Evolutionary conservation across 2,329 filamentous ascomycete genomes (phyloP), one percentile per base, ranked within the genome.

Genomic region (Phialemonium atrogriseum): DNA sequence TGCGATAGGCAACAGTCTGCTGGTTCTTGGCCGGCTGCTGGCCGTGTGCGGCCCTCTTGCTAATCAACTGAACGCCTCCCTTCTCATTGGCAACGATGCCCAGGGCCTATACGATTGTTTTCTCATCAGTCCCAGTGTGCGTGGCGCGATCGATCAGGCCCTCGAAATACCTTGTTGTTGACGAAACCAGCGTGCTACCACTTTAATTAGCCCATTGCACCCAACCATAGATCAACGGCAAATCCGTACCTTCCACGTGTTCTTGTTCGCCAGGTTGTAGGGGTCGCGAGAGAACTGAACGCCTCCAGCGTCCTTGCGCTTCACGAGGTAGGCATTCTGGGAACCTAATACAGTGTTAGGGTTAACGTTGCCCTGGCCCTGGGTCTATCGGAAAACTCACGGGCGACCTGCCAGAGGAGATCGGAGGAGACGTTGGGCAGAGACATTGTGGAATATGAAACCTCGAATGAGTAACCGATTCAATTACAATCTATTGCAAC

Each of bases 201-300:
- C n/a, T 31, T 28, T 18, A 13, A 21, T 24, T n/a, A 9, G 4
- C n/a, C 11, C 11, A 12, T 22, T 24, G 18, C 31, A 27, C 31
- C 16, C 9, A 17, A n/a, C n/a, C n/a, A n/a, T n/a, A n/a, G n/a
- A n/a, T n/a, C n/a, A n/a, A n/a, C n/a, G 22, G 21, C 23, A 30
- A 23, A 23, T 35, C 25, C 36, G 45, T 66, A 91, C 85, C 80
- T 94, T 96, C 70, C 85, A 83, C 52, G 75, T 80, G 73, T 94
- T 82, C 67, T 80, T 71, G 81, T 95, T 96, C 62, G 68, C 73
- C 65, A 96, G 67, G 78, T 96, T 98, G 50, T 95, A 68, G 54
- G 88, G 85, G 61, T 96, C 89, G 52, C 84, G 83, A 51, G 89
- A 96, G 76, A 98, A 87, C 67, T 84, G 83, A 51, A 83, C 71